Base-by-base conservation (phyloP, 192 early-diverging fungal species). In the Coemansia sp. region DNA sequence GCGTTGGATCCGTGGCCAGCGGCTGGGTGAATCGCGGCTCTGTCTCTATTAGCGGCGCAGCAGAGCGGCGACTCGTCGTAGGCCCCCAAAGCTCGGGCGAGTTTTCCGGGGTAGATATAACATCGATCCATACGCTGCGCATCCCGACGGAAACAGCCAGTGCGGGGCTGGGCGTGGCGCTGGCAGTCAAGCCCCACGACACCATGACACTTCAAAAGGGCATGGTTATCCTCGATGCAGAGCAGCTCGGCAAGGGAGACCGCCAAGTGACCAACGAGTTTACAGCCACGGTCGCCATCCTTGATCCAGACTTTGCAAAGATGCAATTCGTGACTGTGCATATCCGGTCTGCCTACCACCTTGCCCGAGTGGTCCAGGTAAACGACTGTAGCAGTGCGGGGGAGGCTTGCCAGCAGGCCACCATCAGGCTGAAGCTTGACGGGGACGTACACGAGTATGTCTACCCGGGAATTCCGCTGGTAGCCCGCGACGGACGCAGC, bases 41-140 rank as follows among this genome's bases (percentile, higher is more conserved):
- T 3, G 61, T 81, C 5, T 27, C 31, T 19, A 54, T 61, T 27
- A 54, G 39, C 21, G 18, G 38, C 8, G 34, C 13, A 18, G 14
- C 35, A 1, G 51, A 44, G 7, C 44, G 17, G 34, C 51, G 51
- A 37, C 80, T 72, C 44, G 69, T 73, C 29, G 44, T 89, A 10
- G 87, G 89, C 0, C 87, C 87, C 1, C 78, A 87, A 47, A 23
- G 47, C 22, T 53, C 76, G 9, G 87, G 89, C 6, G 26, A 44
- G 5, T 94, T 91, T 70, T 73, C 74, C 20, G 75, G 76, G 5
- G 79, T 88, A 0, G 73, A 70, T 5, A 76, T 94, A 7, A 78
- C 67, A 17, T 91, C 90, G 1, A 88, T 92, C 21, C 90, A 94
- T 32, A 80, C 86, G 5, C 84, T 91, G 50, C 78, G 92, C 1